phyloP scores from a whole-genome alignment of 2,329 filamentous ascomycete genomes.

The Massarina eburnea region DNA sequence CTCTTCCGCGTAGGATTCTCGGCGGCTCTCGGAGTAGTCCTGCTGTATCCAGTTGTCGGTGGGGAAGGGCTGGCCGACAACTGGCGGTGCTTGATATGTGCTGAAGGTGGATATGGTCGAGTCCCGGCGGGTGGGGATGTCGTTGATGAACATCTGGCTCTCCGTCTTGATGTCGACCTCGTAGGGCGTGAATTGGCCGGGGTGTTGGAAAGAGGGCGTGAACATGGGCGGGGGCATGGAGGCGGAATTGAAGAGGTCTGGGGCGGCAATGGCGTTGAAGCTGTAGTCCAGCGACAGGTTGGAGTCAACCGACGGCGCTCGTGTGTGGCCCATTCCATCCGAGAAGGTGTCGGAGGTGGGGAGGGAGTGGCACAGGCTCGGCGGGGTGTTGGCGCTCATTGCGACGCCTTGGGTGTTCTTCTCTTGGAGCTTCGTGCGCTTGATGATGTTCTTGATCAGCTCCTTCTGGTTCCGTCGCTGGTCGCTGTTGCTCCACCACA shows the following conservation, averaged over 20 bases:
- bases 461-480: constrained; percentile 86
- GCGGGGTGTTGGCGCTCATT: constrained; percentile 64
- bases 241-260: constrained; percentile 60
- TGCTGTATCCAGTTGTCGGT: constrained; percentile 73
- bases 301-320: constrained; percentile 78
- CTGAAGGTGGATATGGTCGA: constrained; percentile 91
- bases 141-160: constrained; percentile 89
- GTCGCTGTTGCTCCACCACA: constrained; percentile 97
- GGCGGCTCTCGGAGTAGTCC: constrained; percentile 67
- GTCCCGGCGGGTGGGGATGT: constrained; percentile 80
- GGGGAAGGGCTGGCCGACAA: constrained; percentile 66
- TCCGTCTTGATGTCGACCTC: constrained; percentile 97
- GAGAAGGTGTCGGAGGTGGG: constrained; percentile 80
- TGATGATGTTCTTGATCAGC: constrained; percentile 95
- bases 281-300: constrained; percentile 66
- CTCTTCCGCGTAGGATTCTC: constrained; percentile 64
- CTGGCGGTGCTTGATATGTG: constrained; percentile 80
- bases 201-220: constrained; percentile 49
- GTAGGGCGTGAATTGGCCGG: constrained; percentile 73
- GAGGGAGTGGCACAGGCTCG: constrained; percentile 77
- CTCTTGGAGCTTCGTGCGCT: constrained; percentile 91
- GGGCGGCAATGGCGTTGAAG: constrained; percentile 64
- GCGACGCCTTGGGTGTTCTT: constrained; percentile 64
- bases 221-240: constrained; percentile 58
- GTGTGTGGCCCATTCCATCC: constrained; percentile 67